Conservation (phyloP, 495 filamentous ascomycete genomes). For the Chaetomidium leptoderma region DNA sequence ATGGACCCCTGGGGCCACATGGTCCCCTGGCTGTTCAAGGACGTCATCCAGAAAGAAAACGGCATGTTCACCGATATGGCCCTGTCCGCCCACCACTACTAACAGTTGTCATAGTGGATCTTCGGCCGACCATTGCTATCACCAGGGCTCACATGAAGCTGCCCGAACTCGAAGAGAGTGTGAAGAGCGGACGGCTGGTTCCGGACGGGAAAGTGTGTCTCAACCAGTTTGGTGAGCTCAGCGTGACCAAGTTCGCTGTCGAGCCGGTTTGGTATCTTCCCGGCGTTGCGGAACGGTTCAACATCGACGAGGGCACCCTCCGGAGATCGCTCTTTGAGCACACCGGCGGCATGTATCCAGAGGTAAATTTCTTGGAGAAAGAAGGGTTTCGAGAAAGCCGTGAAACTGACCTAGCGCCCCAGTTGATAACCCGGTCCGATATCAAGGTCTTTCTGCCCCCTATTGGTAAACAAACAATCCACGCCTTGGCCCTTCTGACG, state of each 20-base stretch:
- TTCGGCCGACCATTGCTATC: slow-evolving; percentile 89
- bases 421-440: slow-evolving; percentile 85
- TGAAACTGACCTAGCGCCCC: slow-evolving; percentile 22
- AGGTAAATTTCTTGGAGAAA: slow-evolving; percentile 34
- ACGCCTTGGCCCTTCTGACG: background rate
- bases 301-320: slow-evolving; percentile 85
- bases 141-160: slow-evolving; percentile 97
- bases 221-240: slow-evolving; percentile 75
- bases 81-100: background rate
- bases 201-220: slow-evolving; percentile 91
- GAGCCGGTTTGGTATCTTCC: slow-evolving; percentile 97
- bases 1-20: slow-evolving; percentile 96
- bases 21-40: slow-evolving; percentile 73
- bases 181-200: slow-evolving; percentile 69
- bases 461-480: slow-evolving; percentile 52
- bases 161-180: slow-evolving; percentile 85
- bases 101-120: slow-evolving; percentile 56
- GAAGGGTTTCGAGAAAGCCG: background rate
- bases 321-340: slow-evolving; percentile 89
- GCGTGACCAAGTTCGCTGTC: slow-evolving; percentile 94
- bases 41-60: slow-evolving; percentile 62
- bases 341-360: slow-evolving; percentile 88
- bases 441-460: slow-evolving; percentile 95
- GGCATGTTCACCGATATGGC: slow-evolving; percentile 26
- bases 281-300: slow-evolving; percentile 90